Evolutionary conservation across 495 filamentous ascomycete genomes (phyloP), one percentile per base, ranked within the genome.

Genomic region (Xylaria telfairii): DNA sequence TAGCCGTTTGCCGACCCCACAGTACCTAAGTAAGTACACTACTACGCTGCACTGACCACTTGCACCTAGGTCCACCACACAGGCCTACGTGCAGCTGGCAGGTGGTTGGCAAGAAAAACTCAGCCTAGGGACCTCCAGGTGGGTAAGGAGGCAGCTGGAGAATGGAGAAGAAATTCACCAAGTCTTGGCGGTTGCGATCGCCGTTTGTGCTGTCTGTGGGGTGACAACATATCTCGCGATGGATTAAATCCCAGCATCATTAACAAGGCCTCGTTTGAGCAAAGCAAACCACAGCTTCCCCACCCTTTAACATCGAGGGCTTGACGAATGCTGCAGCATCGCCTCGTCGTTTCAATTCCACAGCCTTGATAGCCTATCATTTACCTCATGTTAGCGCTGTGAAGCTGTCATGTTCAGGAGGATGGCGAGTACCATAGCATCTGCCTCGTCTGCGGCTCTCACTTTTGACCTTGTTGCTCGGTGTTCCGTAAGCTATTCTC

Each of bases 381-480:
- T 30, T 42, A 9, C 47, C 34, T 62, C 24, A 53, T 62, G 56
- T 30, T 41, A 28, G n/a, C n/a, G 67, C 15, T 39, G 44, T 51
- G 34, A 54, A 63, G n/a, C 39, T 44, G 49, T 26, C 12, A 65
- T 65, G 61, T 59, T 56, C 12, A 78, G 77, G 78, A 85, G 80
- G 70, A 85, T 85, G 84, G 80, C 82, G 65, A 81, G 80, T 56
- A 80, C 76, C 32, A 84, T 77, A 70, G 74, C 73, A 61, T 84
- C 80, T 67, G 80, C 79, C 26, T 82, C 81, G 24, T 83, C 83
- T 12, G 75, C 78, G 8, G 94, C 94, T 53, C 87, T 97, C 77
- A 92, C 86, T 1, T 96, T 94, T 75, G 92, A 96, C 70, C 86
- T 95, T 37, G 80, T 93, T 62, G 92, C 90, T 32, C 90, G 90